Conservation (phyloP, 2,329 filamentous ascomycete genomes). For the Tetracladium maxilliforme region DNA sequence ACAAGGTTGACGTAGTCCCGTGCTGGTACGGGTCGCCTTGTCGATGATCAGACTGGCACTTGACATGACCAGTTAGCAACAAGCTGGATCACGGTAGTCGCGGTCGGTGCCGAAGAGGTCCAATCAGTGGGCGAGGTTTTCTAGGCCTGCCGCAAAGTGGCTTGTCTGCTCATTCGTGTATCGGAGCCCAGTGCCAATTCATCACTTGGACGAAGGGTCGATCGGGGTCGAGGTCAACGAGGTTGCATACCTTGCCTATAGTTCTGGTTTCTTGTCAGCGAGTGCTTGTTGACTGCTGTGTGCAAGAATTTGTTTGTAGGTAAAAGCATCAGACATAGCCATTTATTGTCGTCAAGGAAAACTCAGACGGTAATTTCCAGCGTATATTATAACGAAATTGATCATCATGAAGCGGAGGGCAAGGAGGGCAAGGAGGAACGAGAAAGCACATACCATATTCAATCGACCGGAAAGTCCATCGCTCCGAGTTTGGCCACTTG, state of each 20-base stretch:
- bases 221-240: slow-evolving; percentile 7
- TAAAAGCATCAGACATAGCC: slow-evolving; percentile 57
- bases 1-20: not conserved
- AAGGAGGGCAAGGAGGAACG: slow-evolving; percentile 14
- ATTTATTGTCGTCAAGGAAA: slow-evolving; percentile 67
- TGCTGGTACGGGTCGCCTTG: too few species aligned
- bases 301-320: slow-evolving; percentile 2
- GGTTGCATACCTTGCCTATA: slow-evolving; percentile 14
- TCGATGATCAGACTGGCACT: too few species aligned
- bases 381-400: slow-evolving; percentile 24
- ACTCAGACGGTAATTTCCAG: slow-evolving; percentile 97
- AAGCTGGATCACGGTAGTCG: not conserved
- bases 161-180: slow-evolving; percentile 68
- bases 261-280: slow-evolving; percentile 7
- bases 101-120: slow-evolving; percentile 4
- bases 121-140: slow-evolving; percentile 98
- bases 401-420: slow-evolving; percentile 13
- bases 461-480: not conserved
- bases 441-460: slow-evolving; percentile 2
- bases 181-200: slow-evolving; percentile 98
- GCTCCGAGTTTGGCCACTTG: not conserved
- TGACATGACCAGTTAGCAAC: not conserved
- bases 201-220: slow-evolving; percentile 47
- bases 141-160: slow-evolving; percentile 94
- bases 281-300: slow-evolving; percentile 10